Conservation (phyloP, 1,139 yeast species). For the Geotrichum reessii region DNA sequence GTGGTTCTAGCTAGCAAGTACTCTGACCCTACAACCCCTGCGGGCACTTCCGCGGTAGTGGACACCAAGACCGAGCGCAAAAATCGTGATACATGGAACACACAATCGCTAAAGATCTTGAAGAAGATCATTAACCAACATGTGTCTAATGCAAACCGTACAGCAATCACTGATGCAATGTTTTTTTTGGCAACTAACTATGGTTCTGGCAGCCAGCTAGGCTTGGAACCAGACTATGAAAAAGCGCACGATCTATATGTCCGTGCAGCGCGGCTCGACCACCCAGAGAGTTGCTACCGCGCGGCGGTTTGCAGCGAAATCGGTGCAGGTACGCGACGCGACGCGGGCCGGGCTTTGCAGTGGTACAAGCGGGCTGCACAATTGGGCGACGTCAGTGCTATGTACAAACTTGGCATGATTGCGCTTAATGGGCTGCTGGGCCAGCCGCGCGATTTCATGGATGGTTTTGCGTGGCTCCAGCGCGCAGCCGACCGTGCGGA, state of each 20-base stretch:
- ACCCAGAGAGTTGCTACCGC: constrained; percentile 56
- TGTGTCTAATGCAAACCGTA: neutral
- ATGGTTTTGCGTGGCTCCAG: constrained; percentile 52
- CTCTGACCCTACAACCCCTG: constrained; percentile 33
- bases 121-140: constrained; percentile 44
- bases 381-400: constrained; percentile 51
- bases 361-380: constrained; percentile 56
- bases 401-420: constrained; percentile 66
- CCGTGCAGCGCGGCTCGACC: constrained; percentile 52
- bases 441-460: constrained; percentile 41
- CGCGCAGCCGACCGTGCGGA: constrained; percentile 48
- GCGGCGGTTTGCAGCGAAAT: constrained; percentile 63
- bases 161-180: constrained; percentile 46
- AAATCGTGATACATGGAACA: constrained; percentile 50
- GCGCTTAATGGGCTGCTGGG: constrained; percentile 48
- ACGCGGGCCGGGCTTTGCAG: constrained; percentile 43
- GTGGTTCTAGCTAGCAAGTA: constrained; percentile 30
- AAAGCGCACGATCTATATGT: constrained; percentile 55
- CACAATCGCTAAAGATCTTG: constrained; percentile 52
- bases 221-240: constrained; percentile 50
- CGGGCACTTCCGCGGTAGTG: constrained; percentile 24
- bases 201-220: constrained; percentile 47
- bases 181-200: constrained; percentile 56
- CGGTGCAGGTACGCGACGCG: constrained; percentile 53
- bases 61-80: constrained; percentile 44